Base-by-base conservation (phyloP, 2,329 filamentous ascomycete genomes). In the Beauveria medogensis region DNA sequence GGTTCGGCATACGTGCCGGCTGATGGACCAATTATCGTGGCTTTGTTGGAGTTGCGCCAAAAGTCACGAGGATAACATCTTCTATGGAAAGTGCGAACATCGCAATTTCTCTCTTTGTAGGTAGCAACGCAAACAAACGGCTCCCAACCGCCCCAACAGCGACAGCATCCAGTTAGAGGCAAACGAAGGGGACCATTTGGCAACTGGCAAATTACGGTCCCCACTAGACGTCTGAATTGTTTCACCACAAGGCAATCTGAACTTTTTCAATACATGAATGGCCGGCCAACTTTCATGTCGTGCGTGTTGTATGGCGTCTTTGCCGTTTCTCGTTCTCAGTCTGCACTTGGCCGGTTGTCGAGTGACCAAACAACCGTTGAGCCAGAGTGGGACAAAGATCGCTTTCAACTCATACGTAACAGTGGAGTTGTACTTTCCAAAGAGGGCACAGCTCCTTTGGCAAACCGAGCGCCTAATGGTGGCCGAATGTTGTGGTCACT, bases 301-400 rank as follows among this genome's bases (percentile, higher is more conserved):
- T 30, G 22, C 24, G 20, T 10, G 24, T 26, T 26, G 20, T 24
- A 24, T 50, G 46, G 40, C 55, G 14, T 57, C 55, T 50, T 46
- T 55, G 53, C 53, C 53, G n/a, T 20, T 16, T 5, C 46, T 41
- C 55, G 22, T 48, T 41, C 30, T 18, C 46, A 30, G 34, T 24
- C 16, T 44, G 22, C 9, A 28, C 41, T 37, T 8, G 16, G 55
- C 47, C 34, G 46, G 46, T 51, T 44, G 18, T 43, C 55, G 37
- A 34, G n/a, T 24, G 16, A 41, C 34, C 5, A 16, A 58, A 16
- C 55, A 51, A 37, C 7, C 22, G 44, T 14, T 18, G 54, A n/a
- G 43, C 12, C 14, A 48, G 24, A 57, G 46, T 46, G 55, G 37
- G 34, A 58, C 46, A 58, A 58, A 41, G 55, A 50, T 50, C 46